A percentile compares a stretch with the other conserved stretches of the same genome.
Conservation (phyloP, 2,329 filamentous ascomycete species). For the Aspergillus hiratsukae region DNA sequence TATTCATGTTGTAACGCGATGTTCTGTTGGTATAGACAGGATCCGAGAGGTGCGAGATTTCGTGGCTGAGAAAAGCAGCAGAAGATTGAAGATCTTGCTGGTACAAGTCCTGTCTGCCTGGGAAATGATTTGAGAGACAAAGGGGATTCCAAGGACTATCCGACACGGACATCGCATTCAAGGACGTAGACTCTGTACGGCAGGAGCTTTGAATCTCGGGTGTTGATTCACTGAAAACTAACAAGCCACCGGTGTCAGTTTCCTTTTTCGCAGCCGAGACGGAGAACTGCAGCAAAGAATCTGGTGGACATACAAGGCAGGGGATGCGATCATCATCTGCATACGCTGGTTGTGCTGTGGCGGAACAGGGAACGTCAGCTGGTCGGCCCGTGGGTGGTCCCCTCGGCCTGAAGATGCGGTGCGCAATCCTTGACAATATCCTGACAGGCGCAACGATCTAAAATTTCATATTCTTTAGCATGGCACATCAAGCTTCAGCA, state of each 20-base stretch:
- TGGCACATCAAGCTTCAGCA: not conserved
- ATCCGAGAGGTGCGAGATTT: conserved; percentile 19
- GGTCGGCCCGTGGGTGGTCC: not conserved
- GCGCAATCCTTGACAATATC: not conserved
- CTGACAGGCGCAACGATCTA: not conserved
- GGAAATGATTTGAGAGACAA: conserved; percentile 27
- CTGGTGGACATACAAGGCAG: not conserved
- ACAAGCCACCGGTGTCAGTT: not conserved
- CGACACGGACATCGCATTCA: conserved; percentile 36
- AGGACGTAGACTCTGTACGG: conserved; percentile 2
- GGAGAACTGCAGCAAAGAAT: not conserved
- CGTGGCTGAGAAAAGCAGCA: conserved; percentile 18
- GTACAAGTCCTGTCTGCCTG: conserved; percentile 27
- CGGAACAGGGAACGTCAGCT: not conserved
- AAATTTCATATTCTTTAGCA: not conserved
- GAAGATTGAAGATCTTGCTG: conserved; percentile 19
- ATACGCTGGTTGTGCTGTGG: not conserved
- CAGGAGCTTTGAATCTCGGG: conserved; percentile 6
- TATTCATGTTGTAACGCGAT: conserved; percentile 31
- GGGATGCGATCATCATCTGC: not conserved
- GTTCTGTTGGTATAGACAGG: conserved; percentile 11
- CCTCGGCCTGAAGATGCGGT: not conserved
- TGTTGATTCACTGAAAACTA: conserved; percentile 7
- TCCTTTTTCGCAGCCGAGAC: not conserved
- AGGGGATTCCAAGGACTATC: conserved; percentile 30